Percentiles rank a stretch among this genome's conserved stretches.
Conservation (phyloP, 495 filamentous ascomycete genomes). For the Acidiella bohemica region DNA sequence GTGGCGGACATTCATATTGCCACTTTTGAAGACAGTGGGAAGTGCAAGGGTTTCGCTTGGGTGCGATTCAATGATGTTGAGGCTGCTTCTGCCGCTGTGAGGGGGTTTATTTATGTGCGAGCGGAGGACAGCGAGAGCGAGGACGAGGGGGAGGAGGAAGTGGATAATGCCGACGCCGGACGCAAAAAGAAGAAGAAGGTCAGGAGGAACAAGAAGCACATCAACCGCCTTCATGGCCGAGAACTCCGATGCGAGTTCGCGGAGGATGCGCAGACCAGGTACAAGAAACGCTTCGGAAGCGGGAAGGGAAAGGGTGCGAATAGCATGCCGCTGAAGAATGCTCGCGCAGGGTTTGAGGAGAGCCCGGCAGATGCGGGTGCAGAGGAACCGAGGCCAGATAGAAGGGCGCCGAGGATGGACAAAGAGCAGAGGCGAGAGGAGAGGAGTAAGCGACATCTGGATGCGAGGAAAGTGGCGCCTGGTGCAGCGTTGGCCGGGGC, state of each 20-base stretch:
- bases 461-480: constrained; percentile 26
- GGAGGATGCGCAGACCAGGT: constrained; percentile 71
- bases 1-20: constrained; percentile 71
- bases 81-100: constrained; percentile 62
- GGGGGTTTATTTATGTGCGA: constrained; percentile 53
- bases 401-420: not conserved
- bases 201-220: constrained; percentile 57
- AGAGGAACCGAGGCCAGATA: not conserved
- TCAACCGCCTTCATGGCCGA: constrained; percentile 66
- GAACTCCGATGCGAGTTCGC: constrained; percentile 81
- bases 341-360: not conserved
- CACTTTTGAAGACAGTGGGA: constrained; percentile 91
- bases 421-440: constrained; percentile 10
- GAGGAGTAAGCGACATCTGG: constrained; percentile 20
- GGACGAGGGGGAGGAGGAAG: constrained; percentile 21
- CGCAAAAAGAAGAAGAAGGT: constrained; percentile 23
- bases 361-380: not conserved
- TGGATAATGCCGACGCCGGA: constrained; percentile 28
- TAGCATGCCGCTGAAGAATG: not conserved
- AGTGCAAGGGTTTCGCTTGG: constrained; percentile 97
- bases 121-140: constrained; percentile 35
- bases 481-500: constrained; percentile 34
- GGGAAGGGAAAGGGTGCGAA: constrained; percentile 32
- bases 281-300: constrained; percentile 87
- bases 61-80: constrained; percentile 72